Evolutionary conservation across 2,329 filamentous ascomycete species (phyloP).

Genomic region (Emericellopsis cladophorae): DNA sequence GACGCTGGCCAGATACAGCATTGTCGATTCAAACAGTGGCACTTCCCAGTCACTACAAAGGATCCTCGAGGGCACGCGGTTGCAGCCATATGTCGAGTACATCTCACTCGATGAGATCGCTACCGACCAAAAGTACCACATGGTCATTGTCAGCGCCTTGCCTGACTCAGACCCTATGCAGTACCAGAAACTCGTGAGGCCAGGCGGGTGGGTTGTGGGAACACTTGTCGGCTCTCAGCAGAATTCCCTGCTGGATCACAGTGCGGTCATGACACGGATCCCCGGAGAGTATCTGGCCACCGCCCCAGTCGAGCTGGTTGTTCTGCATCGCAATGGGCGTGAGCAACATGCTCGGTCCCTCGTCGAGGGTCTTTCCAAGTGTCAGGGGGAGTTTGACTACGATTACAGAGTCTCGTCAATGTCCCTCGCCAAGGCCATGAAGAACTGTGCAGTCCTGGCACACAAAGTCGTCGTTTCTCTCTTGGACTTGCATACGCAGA

Average conservation of each 20-base stretch:
- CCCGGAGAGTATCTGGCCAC: too few species aligned
- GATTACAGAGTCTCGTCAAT: not conserved
- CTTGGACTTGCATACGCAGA: slow-evolving; percentile 22
- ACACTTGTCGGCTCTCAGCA: too few species aligned
- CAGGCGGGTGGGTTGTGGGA: slow-evolving; percentile 9
- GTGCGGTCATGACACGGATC: too few species aligned
- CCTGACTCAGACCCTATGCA: slow-evolving; percentile 4
- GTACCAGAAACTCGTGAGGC: slow-evolving; percentile 12
- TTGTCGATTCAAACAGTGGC: slow-evolving; percentile 8
- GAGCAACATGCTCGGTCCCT: too few species aligned
- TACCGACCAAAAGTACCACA: slow-evolving; percentile 12
- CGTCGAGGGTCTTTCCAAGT: too few species aligned
- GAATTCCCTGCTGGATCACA: too few species aligned
- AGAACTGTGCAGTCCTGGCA: not conserved
- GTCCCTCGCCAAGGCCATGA: not conserved
- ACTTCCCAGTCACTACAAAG: not conserved
- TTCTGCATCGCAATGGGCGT: too few species aligned
- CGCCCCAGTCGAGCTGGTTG: too few species aligned
- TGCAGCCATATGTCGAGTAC: slow-evolving; percentile 15
- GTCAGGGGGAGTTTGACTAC: too few species aligned
- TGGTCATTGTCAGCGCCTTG: slow-evolving; percentile 15
- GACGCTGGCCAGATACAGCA: slow-evolving; percentile 18
- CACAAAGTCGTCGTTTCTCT: slow-evolving; percentile 28
- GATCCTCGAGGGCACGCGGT: slow-evolving; percentile 4
- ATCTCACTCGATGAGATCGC: slow-evolving; percentile 7